Evolutionary conservation across 2,329 filamentous ascomycete genomes (phyloP).

Genomic region (Dactylonectria estremocensis): DNA sequence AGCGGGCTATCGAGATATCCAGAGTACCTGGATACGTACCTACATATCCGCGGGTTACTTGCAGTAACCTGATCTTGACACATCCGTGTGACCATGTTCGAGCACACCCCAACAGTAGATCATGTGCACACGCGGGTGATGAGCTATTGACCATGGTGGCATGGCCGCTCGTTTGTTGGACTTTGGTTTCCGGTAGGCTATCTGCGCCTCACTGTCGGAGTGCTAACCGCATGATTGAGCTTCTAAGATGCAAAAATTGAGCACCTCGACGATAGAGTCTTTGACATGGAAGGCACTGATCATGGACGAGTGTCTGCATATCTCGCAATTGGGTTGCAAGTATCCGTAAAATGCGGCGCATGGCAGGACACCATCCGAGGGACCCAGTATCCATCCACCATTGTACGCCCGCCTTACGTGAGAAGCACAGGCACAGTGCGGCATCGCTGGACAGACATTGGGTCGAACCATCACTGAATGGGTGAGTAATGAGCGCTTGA

Average conservation of each 20-base stretch:
- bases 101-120: slow-evolving; percentile 34
- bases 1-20: not conserved
- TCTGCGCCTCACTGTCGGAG: slow-evolving; percentile 2
- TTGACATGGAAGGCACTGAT: not conserved
- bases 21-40: slow-evolving; percentile 7
- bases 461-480: not conserved
- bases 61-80: slow-evolving; percentile 25
- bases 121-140: slow-evolving; percentile 44
- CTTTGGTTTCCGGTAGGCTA: not conserved
- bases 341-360: not conserved
- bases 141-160: slow-evolving; percentile 34
- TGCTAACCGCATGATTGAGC: slow-evolving; percentile 1
- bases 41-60: slow-evolving; percentile 8
- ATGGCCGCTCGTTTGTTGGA: slow-evolving; percentile 5
- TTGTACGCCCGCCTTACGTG: slow-evolving; percentile 38
- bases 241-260: not conserved
- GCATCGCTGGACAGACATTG: slow-evolving; percentile 18
- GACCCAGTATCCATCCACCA: slow-evolving; percentile 20
- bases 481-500: slow-evolving; percentile 15
- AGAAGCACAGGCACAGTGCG: slow-evolving; percentile 38
- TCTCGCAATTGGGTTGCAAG: slow-evolving; percentile 6
- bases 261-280: not conserved
- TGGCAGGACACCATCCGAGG: not conserved
- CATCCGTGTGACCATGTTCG: slow-evolving; percentile 36
- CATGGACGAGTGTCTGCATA: not conserved